A percentile compares a stretch with the other conserved stretches of the same genome.
Conservation (phyloP, 768 basidiomycete genomes). For the Psilocybe subaeruginosa region DNA sequence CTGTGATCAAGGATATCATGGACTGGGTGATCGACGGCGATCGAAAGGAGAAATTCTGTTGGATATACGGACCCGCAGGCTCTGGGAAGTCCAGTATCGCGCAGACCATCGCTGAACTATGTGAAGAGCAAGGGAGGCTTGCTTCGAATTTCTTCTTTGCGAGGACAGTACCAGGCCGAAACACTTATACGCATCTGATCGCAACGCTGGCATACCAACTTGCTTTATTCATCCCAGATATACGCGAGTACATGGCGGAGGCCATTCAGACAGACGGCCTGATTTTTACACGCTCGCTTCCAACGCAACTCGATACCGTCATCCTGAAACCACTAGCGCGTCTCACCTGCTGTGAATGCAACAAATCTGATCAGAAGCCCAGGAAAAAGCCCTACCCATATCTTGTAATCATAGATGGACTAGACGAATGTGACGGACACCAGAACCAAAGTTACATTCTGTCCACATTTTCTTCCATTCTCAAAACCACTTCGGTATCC, state of each 20-base stretch:
- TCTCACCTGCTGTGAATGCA: background rate
- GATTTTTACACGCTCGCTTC: background rate
- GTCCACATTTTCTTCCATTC: background rate
- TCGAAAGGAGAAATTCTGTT: background rate
- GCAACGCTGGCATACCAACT: background rate
- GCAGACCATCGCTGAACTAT: background rate
- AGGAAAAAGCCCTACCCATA: background rate
- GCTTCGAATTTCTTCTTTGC: constrained; percentile 4
- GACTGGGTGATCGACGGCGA: background rate
- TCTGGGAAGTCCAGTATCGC: constrained; percentile 8
- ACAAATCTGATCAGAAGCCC: no score
- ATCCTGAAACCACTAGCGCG: background rate
- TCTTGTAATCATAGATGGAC: constrained; percentile 1
- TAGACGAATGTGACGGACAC: background rate
- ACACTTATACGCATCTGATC: background rate
- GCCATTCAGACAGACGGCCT: background rate
- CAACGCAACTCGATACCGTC: background rate
- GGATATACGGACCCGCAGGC: constrained; percentile 9
- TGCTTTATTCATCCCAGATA: background rate
- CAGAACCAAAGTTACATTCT: background rate
- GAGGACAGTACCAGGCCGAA: background rate
- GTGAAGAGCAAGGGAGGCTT: background rate
- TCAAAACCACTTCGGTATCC: background rate
- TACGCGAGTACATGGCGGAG: background rate
- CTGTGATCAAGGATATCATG: constrained; percentile 3